phyloP scores from a whole-genome alignment of 2,329 filamentous ascomycete genomes.

The Monascus ruber region DNA sequence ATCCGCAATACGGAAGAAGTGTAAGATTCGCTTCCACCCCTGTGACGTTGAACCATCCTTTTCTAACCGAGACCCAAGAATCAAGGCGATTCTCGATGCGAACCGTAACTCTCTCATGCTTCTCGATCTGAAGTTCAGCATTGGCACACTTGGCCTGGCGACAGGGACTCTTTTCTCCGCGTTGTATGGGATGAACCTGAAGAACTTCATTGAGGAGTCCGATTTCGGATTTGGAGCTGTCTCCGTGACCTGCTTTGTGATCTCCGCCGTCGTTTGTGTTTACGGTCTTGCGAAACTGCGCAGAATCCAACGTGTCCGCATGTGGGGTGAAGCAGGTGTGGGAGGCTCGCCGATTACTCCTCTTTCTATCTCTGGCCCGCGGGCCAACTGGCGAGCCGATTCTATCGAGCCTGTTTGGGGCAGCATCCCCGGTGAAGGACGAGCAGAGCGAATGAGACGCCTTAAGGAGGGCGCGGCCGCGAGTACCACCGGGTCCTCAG shows the following conservation, averaged over 20 bases:
- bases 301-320: conserved; percentile 76
- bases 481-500: conserved; percentile 6
- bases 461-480: conserved; percentile 21
- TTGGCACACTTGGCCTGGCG: conserved; percentile 86
- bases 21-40: conserved; percentile 41
- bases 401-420: conserved; percentile 31
- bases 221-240: conserved; percentile 74
- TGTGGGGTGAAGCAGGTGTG: conserved; percentile 55
- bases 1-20: conserved; percentile 98
- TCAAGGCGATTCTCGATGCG: conserved; percentile 92
- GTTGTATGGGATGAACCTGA: conserved; percentile 99
- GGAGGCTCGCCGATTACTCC: conserved; percentile 19
- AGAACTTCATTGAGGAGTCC: conserved; percentile 96
- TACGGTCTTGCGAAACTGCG: conserved; percentile 77
- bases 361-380: conserved; percentile 12
- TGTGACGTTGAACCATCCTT: background rate
- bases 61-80: conserved; percentile 40
- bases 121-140: conserved; percentile 89
- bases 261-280: conserved; percentile 66
- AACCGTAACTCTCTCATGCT: conserved; percentile 98
- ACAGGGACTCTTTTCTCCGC: conserved; percentile 91
- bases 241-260: conserved; percentile 56
- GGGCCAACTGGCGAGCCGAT: conserved; percentile 33
- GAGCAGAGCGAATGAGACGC: conserved; percentile 25
- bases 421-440: conserved; percentile 27